phyloP scores from a whole-genome alignment of 2,329 filamentous ascomycete species.

The Dactylellina leptospora region DNA sequence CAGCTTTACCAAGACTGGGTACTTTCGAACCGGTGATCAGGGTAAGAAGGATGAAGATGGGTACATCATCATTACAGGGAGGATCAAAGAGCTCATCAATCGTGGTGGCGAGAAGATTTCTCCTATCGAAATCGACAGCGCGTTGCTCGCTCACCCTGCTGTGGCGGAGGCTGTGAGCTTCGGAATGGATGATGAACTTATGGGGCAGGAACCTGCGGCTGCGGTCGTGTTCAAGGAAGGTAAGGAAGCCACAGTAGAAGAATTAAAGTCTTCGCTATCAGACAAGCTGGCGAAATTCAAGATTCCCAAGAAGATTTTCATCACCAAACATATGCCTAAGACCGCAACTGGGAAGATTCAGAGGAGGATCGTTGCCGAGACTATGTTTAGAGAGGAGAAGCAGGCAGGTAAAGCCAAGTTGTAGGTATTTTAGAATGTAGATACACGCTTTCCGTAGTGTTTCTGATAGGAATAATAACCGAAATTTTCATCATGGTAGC shows the following conservation, averaged over 20 bases:
- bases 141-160: conserved; percentile 75
- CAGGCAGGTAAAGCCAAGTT: conserved; percentile 64
- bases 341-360: conserved; percentile 93
- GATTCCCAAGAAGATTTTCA: conserved; percentile 84
- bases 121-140: conserved; percentile 86
- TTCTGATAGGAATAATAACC: too few species aligned
- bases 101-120: conserved; percentile 90
- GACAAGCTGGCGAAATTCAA: conserved; percentile 83
- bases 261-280: conserved; percentile 74
- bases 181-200: conserved; percentile 81
- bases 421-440: too few species aligned
- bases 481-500: too few species aligned
- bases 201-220: conserved; percentile 81
- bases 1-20: conserved; percentile 77
- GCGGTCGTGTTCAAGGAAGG: conserved; percentile 78
- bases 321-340: conserved; percentile 85
- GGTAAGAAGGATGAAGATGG: conserved; percentile 81
- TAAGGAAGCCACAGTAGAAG: conserved; percentile 66
- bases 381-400: conserved; percentile 76
- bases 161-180: conserved; percentile 84
- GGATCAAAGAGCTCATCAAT: conserved; percentile 92
- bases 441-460: too few species aligned
- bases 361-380: conserved; percentile 82
- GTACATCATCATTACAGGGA: conserved; percentile 85
- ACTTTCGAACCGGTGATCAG: conserved; percentile 89